Evolutionary conservation across 75 land plant species (phyloP).

Genomic region (Cryptomeria japonica): DNA sequence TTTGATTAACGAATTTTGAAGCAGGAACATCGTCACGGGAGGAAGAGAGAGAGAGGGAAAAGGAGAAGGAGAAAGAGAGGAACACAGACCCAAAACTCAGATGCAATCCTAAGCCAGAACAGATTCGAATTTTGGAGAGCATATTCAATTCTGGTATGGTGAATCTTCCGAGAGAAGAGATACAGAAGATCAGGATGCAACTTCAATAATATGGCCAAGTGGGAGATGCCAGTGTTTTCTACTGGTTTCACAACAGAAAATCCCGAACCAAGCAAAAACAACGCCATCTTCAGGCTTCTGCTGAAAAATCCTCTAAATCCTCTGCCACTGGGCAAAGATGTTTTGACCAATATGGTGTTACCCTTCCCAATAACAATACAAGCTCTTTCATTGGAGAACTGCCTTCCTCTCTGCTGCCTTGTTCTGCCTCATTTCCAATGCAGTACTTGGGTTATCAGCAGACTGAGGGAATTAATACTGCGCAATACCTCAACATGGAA

Average conservation of each 20-base stretch:
- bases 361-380: neutral
- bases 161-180: constrained; percentile 72
- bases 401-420: constrained; percentile 26
- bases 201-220: constrained; percentile 78
- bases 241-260: constrained; percentile 93
- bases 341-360: neutral
- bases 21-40: neutral
- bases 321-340: neutral
- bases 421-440: constrained; percentile 17
- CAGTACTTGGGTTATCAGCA: neutral
- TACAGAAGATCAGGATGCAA: constrained; percentile 56
- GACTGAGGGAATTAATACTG: neutral
- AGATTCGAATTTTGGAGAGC: constrained; percentile 67
- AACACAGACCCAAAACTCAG: constrained; percentile 77
- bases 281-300: constrained; percentile 27
- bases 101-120: constrained; percentile 87
- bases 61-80: constrained; percentile 64
- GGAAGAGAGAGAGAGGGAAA: no score
- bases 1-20: neutral
- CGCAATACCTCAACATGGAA: neutral
- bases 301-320: constrained; percentile 2
- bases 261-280: constrained; percentile 76
- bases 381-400: neutral
- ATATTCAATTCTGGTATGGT: constrained; percentile 81
- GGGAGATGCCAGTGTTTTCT: constrained; percentile 86